phyloP scores from a whole-genome alignment of 345 rosid species.

The Melaleuca alternifolia region DNA sequence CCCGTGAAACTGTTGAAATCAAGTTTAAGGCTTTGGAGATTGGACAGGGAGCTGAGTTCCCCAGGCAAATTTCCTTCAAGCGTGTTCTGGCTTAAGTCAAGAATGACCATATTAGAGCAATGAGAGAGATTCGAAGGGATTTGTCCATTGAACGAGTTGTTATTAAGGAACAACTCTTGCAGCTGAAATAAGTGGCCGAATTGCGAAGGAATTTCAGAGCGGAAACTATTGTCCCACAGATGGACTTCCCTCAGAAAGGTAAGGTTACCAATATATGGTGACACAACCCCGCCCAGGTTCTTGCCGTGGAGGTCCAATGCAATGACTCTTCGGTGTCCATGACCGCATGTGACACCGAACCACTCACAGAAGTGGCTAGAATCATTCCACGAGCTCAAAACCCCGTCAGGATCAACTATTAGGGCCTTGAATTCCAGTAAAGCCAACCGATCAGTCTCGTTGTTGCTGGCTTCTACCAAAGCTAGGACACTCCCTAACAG shows the following conservation, averaged over 20 bases:
- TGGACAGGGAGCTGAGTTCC: constrained; percentile 1
- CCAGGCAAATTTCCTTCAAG: constrained; percentile 1
- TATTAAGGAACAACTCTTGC: neutral
- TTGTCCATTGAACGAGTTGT: constrained; percentile 5
- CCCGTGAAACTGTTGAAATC: neutral
- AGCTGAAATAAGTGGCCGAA: neutral
- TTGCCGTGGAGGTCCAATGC: neutral
- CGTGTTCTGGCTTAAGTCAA: neutral
- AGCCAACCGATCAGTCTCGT: neutral
- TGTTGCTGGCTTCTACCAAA: neutral
- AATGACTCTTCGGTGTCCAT: neutral
- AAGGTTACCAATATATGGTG: neutral
- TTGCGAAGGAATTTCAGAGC: neutral
- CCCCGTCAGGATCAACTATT: neutral
- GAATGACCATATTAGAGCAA: neutral
- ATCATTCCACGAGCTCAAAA: neutral
- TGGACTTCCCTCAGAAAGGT: neutral
- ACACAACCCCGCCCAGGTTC: neutral
- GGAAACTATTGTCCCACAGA: neutral
- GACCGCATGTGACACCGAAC: neutral
- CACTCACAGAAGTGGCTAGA: neutral
- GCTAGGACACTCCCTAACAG: neutral
- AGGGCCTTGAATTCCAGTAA: neutral
- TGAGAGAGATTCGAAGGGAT: constrained; percentile 3
- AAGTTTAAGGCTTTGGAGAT: neutral